Conservation (phyloP, 306 rosid genomes). For the Prunus mume region DNA sequence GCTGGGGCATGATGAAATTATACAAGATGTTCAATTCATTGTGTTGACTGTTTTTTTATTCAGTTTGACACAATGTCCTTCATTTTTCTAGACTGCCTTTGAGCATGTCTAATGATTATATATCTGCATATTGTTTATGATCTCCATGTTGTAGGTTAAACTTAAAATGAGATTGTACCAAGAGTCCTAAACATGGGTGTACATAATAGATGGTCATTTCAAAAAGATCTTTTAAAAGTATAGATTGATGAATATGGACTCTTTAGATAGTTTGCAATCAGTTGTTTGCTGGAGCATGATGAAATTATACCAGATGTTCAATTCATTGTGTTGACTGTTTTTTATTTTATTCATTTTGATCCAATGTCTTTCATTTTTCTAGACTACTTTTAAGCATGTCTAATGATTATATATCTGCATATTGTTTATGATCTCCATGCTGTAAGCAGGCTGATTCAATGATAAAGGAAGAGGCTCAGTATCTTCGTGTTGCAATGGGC, state of each 20-base stretch:
- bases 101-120: not conserved
- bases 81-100: not conserved
- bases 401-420: conserved; percentile 2
- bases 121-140: conserved; percentile 20
- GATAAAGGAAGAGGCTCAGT: conserved; percentile 68
- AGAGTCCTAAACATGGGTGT: too few species aligned
- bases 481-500: conserved; percentile 81
- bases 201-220: too few species aligned
- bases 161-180: too few species aligned
- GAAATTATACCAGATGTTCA: not conserved
- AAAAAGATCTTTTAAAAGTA: too few species aligned
- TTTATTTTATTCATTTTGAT: not conserved
- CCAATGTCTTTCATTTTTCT: not conserved
- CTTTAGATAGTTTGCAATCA: not conserved
- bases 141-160: conserved; percentile 6
- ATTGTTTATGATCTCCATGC: conserved; percentile 20
- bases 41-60: not conserved
- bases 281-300: not conserved
- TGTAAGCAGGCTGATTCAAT: conserved; percentile 66
- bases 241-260: not conserved
- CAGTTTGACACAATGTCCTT: not conserved
- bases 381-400: not conserved
- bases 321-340: not conserved
- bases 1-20: not conserved
- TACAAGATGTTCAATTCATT: not conserved